Evolutionary conservation across 108 stramenopile species (phyloP), one percentile per base, ranked within the genome.

Genomic region (Skeletonema tropicum): DNA sequence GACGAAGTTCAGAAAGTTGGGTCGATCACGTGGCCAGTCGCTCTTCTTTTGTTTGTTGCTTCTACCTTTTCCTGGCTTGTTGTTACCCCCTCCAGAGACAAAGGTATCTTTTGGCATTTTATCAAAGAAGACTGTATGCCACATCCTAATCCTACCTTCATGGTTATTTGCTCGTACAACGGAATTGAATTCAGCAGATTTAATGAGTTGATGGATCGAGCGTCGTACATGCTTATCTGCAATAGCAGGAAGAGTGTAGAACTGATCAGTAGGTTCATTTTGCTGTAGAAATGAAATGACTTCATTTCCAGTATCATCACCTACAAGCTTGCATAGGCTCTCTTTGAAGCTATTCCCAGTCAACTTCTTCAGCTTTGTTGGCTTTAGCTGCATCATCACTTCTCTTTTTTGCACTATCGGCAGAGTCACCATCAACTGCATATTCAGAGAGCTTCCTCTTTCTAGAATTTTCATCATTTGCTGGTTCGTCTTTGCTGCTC

Each of bases 1-100:
- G 19, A 93, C 91, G 79, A 97, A 97, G 38, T 73, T 75, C 15
- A 97, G 77, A 85, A 80, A 97, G 58, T 93, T 79, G 36, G 88
- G 88, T n/a, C 86, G 86, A 69, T 83, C 85, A 38, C 64, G 49
- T 12, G 92, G 92, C 94, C 94, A 96, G 3, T 42, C 38, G 48
- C 29, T 62, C 29, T 59, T 21, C 48, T 35, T 19, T 13, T 72
- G 66, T 23, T 74, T 36, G 57, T 60, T 71, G 39, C 86, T 52
- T 14, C 36, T 48, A 58, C 63, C 42, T 19, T 64, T 62, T 35
- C 38, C 65, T 35, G 26, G 33, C 46, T 49, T 62, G 11, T 85
- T 78, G 42, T 29, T 29, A 29, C 26, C 26, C 2, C 67, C 63
- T 19, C 71, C 79, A 17, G 77, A 66, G 64, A 73, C 68, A 64